Evolutionary conservation across 1,284 basidiomycete species (phyloP).

Genomic region (Malassezia cuniculi): DNA sequence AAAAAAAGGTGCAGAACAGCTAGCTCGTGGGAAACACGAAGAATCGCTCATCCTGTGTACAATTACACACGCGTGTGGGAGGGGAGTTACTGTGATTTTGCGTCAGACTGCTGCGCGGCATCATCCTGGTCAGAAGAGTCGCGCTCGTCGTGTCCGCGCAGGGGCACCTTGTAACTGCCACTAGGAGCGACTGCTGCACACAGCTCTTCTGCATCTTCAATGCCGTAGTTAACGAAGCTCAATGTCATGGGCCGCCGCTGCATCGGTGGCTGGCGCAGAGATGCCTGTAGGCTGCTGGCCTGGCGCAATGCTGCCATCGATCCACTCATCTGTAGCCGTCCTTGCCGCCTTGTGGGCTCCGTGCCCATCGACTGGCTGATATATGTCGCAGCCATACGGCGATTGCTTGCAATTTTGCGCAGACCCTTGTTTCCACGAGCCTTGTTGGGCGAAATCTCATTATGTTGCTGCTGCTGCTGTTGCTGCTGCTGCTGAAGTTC

Average conservation of each 20-base stretch:
- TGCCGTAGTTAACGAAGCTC: slow-evolving; percentile 41
- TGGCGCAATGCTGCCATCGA: slow-evolving; percentile 15
- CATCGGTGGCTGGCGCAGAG: slow-evolving; percentile 5
- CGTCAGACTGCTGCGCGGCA: no score
- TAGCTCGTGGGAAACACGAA: no score
- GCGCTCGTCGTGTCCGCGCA: slow-evolving; percentile 22
- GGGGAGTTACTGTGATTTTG: no score
- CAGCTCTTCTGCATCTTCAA: slow-evolving; percentile 41
- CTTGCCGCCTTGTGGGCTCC: background rate
- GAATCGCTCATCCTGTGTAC: no score
- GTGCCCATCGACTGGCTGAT: background rate
- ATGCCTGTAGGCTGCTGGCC: slow-evolving; percentile 9
- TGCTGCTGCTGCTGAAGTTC: background rate
- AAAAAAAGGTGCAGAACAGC: no score
- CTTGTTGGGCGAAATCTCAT: background rate
- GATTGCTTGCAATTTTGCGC: slow-evolving; percentile 8
- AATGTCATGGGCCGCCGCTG: slow-evolving; percentile 14
- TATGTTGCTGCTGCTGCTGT: background rate
- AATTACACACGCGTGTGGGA: no score
- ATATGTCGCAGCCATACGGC: slow-evolving; percentile 1
- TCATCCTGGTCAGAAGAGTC: no score
- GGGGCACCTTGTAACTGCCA: slow-evolving; percentile 36
- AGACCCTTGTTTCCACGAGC: slow-evolving; percentile 2
- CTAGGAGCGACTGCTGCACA: slow-evolving; percentile 39
- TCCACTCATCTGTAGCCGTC: slow-evolving; percentile 6